Evolutionary conservation across 129 eudicot species (phyloP).

Genomic region (Artemisia argyi): DNA sequence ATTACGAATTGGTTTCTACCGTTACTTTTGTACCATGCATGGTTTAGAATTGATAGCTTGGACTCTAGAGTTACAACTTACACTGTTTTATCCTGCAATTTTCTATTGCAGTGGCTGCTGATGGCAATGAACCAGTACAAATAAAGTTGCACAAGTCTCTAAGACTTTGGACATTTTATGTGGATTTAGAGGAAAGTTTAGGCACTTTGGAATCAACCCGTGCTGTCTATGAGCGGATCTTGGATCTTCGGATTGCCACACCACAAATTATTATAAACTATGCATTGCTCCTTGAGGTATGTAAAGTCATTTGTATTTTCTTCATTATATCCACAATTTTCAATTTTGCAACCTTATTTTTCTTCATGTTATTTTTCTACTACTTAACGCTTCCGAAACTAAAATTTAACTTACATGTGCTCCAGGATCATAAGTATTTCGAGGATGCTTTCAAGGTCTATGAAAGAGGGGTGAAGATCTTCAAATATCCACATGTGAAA

Average conservation of each 20-base stretch:
- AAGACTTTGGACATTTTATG: slow-evolving; percentile 89
- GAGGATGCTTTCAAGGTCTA: slow-evolving; percentile 98
- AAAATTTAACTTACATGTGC: slow-evolving; percentile 17
- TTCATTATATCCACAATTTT: not conserved
- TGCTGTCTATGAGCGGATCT: no score
- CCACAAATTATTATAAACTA: slow-evolving; percentile 93
- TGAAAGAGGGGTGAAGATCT: slow-evolving; percentile 94
- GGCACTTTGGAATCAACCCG: no score
- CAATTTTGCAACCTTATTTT: not conserved
- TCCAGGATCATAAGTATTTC: slow-evolving; percentile 84
- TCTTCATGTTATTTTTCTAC: slow-evolving; percentile 1
- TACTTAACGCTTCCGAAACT: not conserved
- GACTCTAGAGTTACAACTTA: slow-evolving; percentile 10
- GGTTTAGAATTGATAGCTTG: not conserved
- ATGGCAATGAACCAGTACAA: slow-evolving; percentile 96
- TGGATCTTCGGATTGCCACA: slow-evolving; percentile 69
- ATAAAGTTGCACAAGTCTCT: slow-evolving; percentile 85
- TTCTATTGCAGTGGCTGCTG: slow-evolving; percentile 82
- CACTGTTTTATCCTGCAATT: not conserved
- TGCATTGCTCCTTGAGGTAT: slow-evolving; percentile 87
- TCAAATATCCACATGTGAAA: slow-evolving; percentile 91
- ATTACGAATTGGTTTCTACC: not conserved
- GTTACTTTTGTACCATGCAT: not conserved
- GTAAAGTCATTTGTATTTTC: not conserved
- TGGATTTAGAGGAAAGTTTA: not conserved